A percentile compares a stretch with the other conserved stretches of the same genome.
phyloP scores from a whole-genome alignment of 345 rosid species.

The Ceriops decandra region DNA sequence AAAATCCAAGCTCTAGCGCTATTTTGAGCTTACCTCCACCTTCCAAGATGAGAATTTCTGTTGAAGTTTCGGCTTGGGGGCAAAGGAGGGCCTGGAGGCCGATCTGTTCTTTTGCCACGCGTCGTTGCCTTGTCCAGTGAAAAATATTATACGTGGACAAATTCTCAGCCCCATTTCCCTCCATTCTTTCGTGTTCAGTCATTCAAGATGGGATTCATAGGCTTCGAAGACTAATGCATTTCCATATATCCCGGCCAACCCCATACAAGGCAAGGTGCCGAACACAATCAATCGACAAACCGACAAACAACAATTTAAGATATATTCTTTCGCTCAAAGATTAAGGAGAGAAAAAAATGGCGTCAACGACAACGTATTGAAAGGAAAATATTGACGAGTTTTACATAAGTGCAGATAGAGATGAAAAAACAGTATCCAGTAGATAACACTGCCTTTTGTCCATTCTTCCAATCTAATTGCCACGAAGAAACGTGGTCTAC shows the following conservation, averaged over 20 bases:
- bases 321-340: too few species aligned
- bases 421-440: background rate
- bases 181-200: too few species aligned
- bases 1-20: background rate
- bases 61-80: slow-evolving; percentile 30
- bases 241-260: too few species aligned
- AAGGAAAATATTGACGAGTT: too few species aligned
- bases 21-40: background rate
- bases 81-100: background rate
- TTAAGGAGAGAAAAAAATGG: too few species aligned
- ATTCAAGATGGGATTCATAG: too few species aligned
- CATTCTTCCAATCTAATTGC: background rate
- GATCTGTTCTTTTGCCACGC: slow-evolving; percentile 33
- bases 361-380: too few species aligned
- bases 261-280: too few species aligned
- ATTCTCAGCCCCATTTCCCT: background rate
- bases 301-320: too few species aligned
- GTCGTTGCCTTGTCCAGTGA: slow-evolving; percentile 23
- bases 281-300: too few species aligned
- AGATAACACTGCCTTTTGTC: background rate
- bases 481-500: background rate
- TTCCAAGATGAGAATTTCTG: background rate
- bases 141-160: slow-evolving; percentile 33
- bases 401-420: too few species aligned
- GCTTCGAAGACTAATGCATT: too few species aligned